Evolutionary conservation across 306 rosid species (phyloP), one percentile per base, ranked within the genome.

Genomic region (Phaseolus lunatus): DNA sequence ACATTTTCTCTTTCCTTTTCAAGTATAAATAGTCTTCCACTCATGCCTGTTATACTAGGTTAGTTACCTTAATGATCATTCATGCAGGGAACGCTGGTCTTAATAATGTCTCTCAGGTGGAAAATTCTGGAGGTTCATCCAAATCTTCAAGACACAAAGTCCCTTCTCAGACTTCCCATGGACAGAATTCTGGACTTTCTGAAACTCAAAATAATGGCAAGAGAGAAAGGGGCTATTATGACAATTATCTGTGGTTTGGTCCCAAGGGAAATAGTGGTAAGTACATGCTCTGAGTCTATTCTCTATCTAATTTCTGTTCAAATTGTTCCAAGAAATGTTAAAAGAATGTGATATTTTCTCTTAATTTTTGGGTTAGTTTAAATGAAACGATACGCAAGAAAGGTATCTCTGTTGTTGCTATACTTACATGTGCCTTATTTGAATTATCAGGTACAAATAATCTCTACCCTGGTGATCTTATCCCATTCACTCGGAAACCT

Each of bases 401-500:
- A 76, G 74, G 67, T 52, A 50, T 27, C 22, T 77, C 29, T 66
- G 35, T 57, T 78, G 81, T 59, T 68, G 58, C 52, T 76, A 23
- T 72, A 64, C 80, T 84, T 39, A 84, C 74, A 41, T 24, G 58
- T 76, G 27, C 68, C 72, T 73, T 66, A 61, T 82, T 71, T 82
- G 61, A 64, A 70, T 77, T 73, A 78, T 83, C 94, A 96, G 98
- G 92, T 86, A 86, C 84, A 66, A 93, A 86, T 84, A 91, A 87
- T 61, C 92, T 96, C 62, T 96, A 91, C 85, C 98, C 99, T 39
- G 97, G 96, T 4, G 98, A 93, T 87, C 86, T 96, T 83, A 81
- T 96, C 83, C 98, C 99, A 63, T 91, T 92, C 81, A 96, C 99
- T 29, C 96, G 98, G 68, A 90, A 91, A 81, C 98, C 98, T 73